These are phyloP conservation scores for Phytopythium cucurbitacearum DNA, from an alignment of 352 stramenopile species.

Conservation along the genomic window DNA sequence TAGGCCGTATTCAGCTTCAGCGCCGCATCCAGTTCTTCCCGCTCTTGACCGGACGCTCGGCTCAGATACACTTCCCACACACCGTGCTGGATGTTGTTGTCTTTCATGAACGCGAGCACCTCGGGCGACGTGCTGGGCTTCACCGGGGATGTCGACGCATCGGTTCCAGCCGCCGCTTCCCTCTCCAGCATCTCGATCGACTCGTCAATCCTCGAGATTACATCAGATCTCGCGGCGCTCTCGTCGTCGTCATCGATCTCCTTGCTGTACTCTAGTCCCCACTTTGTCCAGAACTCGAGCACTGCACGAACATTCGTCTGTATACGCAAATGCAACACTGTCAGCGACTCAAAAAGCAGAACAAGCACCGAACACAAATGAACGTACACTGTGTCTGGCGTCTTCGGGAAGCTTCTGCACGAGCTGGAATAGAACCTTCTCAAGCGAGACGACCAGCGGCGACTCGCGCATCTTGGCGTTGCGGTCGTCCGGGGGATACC, in stretches of 20 bases:
- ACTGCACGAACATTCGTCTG: conserved; percentile 71
- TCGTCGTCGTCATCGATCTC: conserved; percentile 22
- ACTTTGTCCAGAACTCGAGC: conserved; percentile 83
- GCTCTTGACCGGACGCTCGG: conserved; percentile 55
- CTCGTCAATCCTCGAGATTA: conserved; percentile 54
- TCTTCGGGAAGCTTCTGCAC: conserved; percentile 61
- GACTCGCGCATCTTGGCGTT: conserved; percentile 77
- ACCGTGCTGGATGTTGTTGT: conserved; percentile 60
- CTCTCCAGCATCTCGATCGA: conserved; percentile 61
- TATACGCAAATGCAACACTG: conserved; percentile 2
- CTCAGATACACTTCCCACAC: conserved; percentile 81
- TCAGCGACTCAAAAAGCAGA: not conserved
- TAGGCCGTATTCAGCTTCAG: conserved; percentile 75
- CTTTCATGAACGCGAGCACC: conserved; percentile 80
- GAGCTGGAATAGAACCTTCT: conserved; percentile 60
- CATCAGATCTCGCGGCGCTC: conserved; percentile 27
- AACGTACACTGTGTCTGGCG: conserved; percentile 59
- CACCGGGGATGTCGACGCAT: conserved; percentile 64
- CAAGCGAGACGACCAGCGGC: conserved; percentile 52
- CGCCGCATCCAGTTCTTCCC: conserved; percentile 64
- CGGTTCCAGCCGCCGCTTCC: conserved; percentile 44
- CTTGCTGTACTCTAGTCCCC: conserved; percentile 60
- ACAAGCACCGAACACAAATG: not conserved
- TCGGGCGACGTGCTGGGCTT: conserved; percentile 57
- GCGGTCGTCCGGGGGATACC: conserved; percentile 62